Conservation (phyloP, 805 yeast genomes). For the Maudiozyma pseudohumilis region DNA sequence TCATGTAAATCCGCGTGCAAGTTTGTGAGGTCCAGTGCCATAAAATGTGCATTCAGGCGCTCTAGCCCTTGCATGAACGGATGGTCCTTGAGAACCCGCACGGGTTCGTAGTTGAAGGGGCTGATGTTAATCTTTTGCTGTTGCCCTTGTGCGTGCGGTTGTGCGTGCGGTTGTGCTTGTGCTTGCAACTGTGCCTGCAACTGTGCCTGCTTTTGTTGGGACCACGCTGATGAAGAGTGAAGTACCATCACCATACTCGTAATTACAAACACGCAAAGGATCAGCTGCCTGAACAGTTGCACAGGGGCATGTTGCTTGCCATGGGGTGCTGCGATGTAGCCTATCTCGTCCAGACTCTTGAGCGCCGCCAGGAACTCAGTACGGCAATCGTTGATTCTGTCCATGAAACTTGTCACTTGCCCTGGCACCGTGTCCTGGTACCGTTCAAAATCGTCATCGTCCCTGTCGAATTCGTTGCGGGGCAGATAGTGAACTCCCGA, state of each 20-base stretch:
- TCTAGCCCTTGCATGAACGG: slow-evolving; percentile 10
- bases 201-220: too few relatives aligned
- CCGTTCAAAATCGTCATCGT: slow-evolving; percentile 2
- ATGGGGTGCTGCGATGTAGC: neutral
- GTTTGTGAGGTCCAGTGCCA: slow-evolving; percentile 8
- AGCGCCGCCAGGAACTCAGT: slow-evolving; percentile 14
- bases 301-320: neutral
- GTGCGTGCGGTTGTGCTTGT: too few relatives aligned
- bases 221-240: too few relatives aligned
- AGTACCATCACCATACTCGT: slow-evolving; percentile 17
- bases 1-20: slow-evolving; percentile 9
- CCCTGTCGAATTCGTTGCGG: neutral
- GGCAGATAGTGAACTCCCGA: slow-evolving; percentile 7
- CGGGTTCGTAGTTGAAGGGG: slow-evolving; percentile 26
- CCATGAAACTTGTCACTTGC: slow-evolving; percentile 6
- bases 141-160: too few relatives aligned
- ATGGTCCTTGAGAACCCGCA: slow-evolving; percentile 12
- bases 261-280: slow-evolving; percentile 18
- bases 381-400: slow-evolving; percentile 7
- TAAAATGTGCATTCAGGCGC: slow-evolving; percentile 11
- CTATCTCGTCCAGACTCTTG: slow-evolving; percentile 15
- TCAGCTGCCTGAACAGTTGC: slow-evolving; percentile 12
- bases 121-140: slow-evolving; percentile 10
- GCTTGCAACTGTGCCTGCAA: too few relatives aligned
- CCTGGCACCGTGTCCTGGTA: neutral